Evolutionary conservation across 164 flowering plant genomes (phyloP).

Genomic region (Piper longum): DNA sequence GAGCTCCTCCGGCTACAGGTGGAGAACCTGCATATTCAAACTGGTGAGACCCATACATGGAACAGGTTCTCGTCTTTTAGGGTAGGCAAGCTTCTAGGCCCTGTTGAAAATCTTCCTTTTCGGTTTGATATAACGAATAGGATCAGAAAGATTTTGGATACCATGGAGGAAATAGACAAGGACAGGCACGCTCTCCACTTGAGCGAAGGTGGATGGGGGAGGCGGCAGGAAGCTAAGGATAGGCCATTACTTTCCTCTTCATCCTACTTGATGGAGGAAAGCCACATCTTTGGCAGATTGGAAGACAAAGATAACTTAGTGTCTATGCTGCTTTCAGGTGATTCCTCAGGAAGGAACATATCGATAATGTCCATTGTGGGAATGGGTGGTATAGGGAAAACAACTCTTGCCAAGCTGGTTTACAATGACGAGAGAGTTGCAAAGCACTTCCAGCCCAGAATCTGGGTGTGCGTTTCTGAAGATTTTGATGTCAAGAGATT

Average conservation of each 20-base stretch:
- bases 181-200: background rate
- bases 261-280: background rate
- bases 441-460: background rate
- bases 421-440: slow-evolving; percentile 1
- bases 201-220: background rate
- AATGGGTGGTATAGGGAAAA: slow-evolving; percentile 9
- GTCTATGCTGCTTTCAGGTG: background rate
- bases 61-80: slow-evolving; percentile 1
- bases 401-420: slow-evolving; percentile 5
- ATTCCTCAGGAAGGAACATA: background rate
- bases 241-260: background rate
- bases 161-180: slow-evolving; percentile 2
- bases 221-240: background rate
- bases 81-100: background rate
- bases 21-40: background rate
- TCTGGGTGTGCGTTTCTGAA: slow-evolving; percentile 6
- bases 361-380: slow-evolving; percentile 5
- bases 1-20: slow-evolving; percentile 1
- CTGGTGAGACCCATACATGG: background rate
- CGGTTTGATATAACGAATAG: background rate
- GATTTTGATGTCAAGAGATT: slow-evolving; percentile 4
- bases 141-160: background rate
- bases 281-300: slow-evolving; percentile 1
- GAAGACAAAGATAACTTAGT: slow-evolving; percentile 3
- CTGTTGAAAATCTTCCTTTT: slow-evolving; percentile 1